Conservation (phyloP, 2,329 filamentous ascomycete species). For the Neonectria punicea region DNA sequence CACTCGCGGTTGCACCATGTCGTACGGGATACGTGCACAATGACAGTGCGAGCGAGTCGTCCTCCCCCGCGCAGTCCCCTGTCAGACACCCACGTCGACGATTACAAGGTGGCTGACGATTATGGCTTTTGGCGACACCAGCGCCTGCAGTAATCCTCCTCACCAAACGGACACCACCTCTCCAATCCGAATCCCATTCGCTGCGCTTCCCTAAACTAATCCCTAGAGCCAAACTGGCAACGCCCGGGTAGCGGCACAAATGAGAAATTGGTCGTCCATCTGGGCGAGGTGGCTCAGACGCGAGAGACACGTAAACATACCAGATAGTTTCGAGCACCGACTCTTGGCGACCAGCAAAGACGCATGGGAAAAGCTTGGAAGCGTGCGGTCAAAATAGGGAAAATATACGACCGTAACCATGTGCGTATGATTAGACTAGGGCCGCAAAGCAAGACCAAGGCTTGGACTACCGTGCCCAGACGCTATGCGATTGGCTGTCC, state of each 20-base stretch:
- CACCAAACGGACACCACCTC: neutral
- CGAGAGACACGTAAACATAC: neutral
- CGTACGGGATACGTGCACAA: neutral
- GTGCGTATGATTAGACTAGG: neutral
- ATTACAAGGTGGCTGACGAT: slow-evolving; percentile 11
- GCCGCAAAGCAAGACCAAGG: neutral
- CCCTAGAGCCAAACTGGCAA: slow-evolving; percentile 1
- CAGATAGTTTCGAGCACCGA: neutral
- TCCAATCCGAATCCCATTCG: neutral
- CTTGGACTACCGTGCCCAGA: slow-evolving; percentile 8
- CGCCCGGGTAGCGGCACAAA: neutral
- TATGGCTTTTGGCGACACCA: slow-evolving; percentile 4
- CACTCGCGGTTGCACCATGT: slow-evolving; percentile 1
- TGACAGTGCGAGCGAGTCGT: neutral
- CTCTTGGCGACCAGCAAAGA: neutral
- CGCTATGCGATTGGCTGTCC: slow-evolving; percentile 19
- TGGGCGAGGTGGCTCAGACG: slow-evolving; percentile 1
- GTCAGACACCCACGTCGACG: slow-evolving; percentile 1
- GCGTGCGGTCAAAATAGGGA: neutral
- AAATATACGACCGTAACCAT: neutral
- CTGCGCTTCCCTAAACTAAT: neutral
- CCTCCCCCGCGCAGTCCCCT: neutral
- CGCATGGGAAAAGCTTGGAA: neutral
- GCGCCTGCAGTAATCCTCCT: neutral
- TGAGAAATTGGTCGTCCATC: neutral